Percentiles rank a stretch among this genome's conserved stretches.
These are phyloP conservation scores for Capsicum pubescens DNA, from an alignment of 257 asterid species.

Conservation along the genomic window DNA sequence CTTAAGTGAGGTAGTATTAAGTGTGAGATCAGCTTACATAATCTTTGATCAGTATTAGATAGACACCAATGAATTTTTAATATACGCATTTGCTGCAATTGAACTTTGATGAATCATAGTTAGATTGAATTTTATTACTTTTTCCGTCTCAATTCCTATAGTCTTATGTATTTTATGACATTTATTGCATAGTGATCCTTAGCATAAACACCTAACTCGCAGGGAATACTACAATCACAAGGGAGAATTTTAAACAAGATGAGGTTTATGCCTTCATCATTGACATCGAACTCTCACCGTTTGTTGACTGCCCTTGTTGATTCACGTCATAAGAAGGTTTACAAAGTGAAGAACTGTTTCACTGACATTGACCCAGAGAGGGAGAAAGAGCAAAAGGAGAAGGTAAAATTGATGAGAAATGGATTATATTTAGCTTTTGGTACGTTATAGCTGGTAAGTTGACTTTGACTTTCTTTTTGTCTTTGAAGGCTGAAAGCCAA, in stretches of 20 bases:
- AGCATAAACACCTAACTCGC: constrained; percentile 35
- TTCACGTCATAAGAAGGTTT: constrained; percentile 94
- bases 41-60: background rate
- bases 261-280: constrained; percentile 99
- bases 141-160: background rate
- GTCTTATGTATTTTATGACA: constrained; percentile 2
- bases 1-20: background rate
- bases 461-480: constrained; percentile 26
- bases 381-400: constrained; percentile 97
- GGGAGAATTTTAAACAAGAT: constrained; percentile 85
- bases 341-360: constrained; percentile 92
- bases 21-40: background rate
- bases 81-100: background rate
- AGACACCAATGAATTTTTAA: background rate
- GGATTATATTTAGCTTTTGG: constrained; percentile 21
- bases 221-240: constrained; percentile 98
- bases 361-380: constrained; percentile 98
- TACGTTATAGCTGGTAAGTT: constrained; percentile 6
- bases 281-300: constrained; percentile 90
- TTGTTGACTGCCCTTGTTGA: constrained; percentile 96
- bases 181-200: constrained; percentile 2
- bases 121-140: background rate
- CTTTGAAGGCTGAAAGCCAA: constrained; percentile 77
- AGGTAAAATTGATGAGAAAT: constrained; percentile 48
- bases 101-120: constrained; percentile 10